Conservation (phyloP, 352 stramenopile genomes). For the Globisporangium paddicum region DNA sequence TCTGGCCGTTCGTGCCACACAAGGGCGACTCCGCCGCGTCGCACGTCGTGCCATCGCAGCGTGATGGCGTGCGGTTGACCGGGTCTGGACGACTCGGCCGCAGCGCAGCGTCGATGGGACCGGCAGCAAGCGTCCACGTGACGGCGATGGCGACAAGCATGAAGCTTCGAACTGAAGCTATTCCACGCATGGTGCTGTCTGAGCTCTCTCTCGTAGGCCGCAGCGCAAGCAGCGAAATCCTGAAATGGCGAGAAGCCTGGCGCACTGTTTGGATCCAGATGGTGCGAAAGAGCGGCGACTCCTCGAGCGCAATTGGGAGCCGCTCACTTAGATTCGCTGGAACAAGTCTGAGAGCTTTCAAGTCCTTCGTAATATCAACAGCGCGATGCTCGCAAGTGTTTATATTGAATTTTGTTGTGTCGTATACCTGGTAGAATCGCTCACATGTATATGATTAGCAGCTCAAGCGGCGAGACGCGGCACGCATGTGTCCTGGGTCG, state of each 20-base stretch:
- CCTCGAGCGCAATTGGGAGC: neutral
- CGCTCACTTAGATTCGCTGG: neutral
- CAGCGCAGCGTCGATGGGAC: neutral
- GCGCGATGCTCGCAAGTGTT: too few relatives aligned
- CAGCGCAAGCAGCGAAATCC: neutral
- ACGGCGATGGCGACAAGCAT: neutral
- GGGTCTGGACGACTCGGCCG: neutral
- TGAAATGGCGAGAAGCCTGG: neutral
- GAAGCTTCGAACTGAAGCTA: neutral
- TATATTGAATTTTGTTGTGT: too few relatives aligned
- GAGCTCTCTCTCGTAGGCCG: neutral
- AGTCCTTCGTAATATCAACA: too few relatives aligned
- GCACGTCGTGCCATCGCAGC: slow-evolving; percentile 5
- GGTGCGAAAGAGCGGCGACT: neutral
- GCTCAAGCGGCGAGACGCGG: too few relatives aligned
- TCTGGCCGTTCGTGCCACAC: slow-evolving; percentile 23
- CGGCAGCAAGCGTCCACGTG: neutral
- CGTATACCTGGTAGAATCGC: too few relatives aligned
- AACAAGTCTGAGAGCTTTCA: neutral
- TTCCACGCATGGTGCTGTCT: neutral
- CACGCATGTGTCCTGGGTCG: neutral
- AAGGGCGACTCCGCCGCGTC: slow-evolving; percentile 3
- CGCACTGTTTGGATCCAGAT: neutral
- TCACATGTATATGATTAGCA: too few relatives aligned
- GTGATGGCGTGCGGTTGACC: neutral